Evolutionary conservation across 352 stramenopile genomes (phyloP).

Genomic region (Plasmopara muralis): DNA sequence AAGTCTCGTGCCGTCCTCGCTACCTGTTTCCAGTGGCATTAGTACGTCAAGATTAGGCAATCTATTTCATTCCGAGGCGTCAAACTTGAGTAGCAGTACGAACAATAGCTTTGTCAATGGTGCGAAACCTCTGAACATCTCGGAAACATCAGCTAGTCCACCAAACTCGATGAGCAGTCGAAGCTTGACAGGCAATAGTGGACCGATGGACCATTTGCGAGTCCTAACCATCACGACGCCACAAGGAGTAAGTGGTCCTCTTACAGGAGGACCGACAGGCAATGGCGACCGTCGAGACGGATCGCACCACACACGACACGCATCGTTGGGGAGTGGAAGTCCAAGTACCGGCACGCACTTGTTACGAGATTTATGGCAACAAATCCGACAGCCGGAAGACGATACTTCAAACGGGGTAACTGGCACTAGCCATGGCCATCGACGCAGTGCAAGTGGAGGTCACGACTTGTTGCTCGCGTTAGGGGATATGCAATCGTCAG

Average conservation of each 20-base stretch:
- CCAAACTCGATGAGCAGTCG: constrained; percentile 21
- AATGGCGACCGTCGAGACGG: constrained; percentile 18
- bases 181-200: constrained; percentile 15
- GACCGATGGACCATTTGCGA: constrained; percentile 18
- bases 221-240: constrained; percentile 27
- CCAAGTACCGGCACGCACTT: constrained; percentile 46
- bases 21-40: constrained; percentile 5
- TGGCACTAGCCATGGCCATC: constrained; percentile 17
- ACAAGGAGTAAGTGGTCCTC: constrained; percentile 12
- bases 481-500: constrained; percentile 29
- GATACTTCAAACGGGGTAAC: constrained; percentile 21
- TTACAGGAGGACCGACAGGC: constrained; percentile 10
- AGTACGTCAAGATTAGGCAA: constrained; percentile 29
- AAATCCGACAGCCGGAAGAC: constrained; percentile 63
- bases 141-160: constrained; percentile 20
- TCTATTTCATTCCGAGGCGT: constrained; percentile 38
- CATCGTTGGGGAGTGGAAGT: constrained; percentile 28
- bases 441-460: constrained; percentile 20
- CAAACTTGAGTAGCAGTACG: constrained; percentile 10
- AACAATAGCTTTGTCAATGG: constrained; percentile 10
- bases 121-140: constrained; percentile 2
- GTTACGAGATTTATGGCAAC: constrained; percentile 74
- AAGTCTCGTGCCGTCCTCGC: constrained; percentile 15
- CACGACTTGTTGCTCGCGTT: constrained; percentile 24
- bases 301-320: constrained; percentile 23